These are phyloP conservation scores for Mycena crocata DNA, from an alignment of 768 basidiomycete genomes.

Conservation along the genomic window DNA sequence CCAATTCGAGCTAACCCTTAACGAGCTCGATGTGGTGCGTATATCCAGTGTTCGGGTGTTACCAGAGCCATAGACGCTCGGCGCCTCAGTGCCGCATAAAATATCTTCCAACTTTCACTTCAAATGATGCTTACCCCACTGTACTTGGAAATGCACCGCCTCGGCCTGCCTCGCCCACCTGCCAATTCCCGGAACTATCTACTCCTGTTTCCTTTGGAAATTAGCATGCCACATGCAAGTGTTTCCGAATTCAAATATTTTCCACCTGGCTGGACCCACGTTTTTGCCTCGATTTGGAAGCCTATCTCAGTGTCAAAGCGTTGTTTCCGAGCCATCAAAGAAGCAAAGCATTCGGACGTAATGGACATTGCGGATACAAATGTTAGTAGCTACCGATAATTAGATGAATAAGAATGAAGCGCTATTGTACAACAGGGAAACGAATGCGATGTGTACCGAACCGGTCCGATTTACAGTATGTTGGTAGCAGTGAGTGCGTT, in stretches of 20 bases:
- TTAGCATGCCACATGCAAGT: too few species aligned
- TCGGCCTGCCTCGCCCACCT: too few species aligned
- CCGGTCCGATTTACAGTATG: constrained; percentile 42
- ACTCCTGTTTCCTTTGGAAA: too few species aligned
- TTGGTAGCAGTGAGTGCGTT: constrained; percentile 47
- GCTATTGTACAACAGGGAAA: constrained; percentile 12
- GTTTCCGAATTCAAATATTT: too few species aligned
- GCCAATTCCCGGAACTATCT: too few species aligned
- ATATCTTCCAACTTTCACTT: too few species aligned
- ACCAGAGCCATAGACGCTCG: too few species aligned
- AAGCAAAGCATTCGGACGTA: neutral
- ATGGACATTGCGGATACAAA: constrained; percentile 9
- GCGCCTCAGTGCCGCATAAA: too few species aligned
- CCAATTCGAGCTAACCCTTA: constrained; percentile 50
- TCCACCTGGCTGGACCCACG: too few species aligned
- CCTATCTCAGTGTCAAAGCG: neutral
- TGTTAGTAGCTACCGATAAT: neutral
- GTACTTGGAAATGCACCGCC: too few species aligned
- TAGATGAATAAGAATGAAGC: neutral
- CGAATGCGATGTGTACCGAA: constrained; percentile 2
- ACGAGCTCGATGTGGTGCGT: neutral
- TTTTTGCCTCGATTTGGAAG: neutral
- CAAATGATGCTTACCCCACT: too few species aligned
- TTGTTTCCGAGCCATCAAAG: neutral
- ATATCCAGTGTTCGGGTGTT: neutral